phyloP scores from a whole-genome alignment of 805 yeast genomes.

The Maudiozyma barnettii region DNA sequence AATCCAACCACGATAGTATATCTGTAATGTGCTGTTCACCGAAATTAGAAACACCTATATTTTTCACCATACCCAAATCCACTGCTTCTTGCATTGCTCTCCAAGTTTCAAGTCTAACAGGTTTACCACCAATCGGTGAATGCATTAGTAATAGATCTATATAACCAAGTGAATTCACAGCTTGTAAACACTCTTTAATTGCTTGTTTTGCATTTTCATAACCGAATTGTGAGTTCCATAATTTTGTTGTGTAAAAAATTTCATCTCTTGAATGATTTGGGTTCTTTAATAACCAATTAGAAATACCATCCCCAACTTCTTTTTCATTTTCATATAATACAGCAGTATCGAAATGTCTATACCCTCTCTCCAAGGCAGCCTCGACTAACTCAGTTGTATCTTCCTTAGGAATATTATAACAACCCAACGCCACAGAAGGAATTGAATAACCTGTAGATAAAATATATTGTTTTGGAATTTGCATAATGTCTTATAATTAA shows the following conservation, averaged over 20 bases:
- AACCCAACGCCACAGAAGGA: constrained; percentile 51
- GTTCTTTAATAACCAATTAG: constrained; percentile 40
- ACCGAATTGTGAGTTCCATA: constrained; percentile 62
- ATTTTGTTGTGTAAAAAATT: constrained; percentile 58
- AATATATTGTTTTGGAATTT: constrained; percentile 20
- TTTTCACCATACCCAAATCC: constrained; percentile 44
- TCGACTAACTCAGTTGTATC: constrained; percentile 38
- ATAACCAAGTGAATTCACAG: constrained; percentile 48
- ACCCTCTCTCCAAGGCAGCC: constrained; percentile 54
- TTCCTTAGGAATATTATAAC: constrained; percentile 35
- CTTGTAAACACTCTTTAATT: constrained; percentile 43
- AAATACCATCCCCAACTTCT: constrained; percentile 52
- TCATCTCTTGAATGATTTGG: constrained; percentile 38
- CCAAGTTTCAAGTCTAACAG: constrained; percentile 51
- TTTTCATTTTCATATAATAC: constrained; percentile 54
- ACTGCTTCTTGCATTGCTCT: constrained; percentile 68
- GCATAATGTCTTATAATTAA: neutral
- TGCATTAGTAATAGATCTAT: constrained; percentile 66
- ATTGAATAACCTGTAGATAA: constrained; percentile 47
- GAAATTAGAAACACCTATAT: constrained; percentile 75
- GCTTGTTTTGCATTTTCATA: constrained; percentile 49
- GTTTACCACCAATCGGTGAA: constrained; percentile 44
- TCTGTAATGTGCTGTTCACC: constrained; percentile 53
- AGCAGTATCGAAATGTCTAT: constrained; percentile 70
- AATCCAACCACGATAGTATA: constrained; percentile 45